These are phyloP conservation scores for Cicer judaicum DNA, from an alignment of 306 rosid species.

Conservation along the genomic window DNA sequence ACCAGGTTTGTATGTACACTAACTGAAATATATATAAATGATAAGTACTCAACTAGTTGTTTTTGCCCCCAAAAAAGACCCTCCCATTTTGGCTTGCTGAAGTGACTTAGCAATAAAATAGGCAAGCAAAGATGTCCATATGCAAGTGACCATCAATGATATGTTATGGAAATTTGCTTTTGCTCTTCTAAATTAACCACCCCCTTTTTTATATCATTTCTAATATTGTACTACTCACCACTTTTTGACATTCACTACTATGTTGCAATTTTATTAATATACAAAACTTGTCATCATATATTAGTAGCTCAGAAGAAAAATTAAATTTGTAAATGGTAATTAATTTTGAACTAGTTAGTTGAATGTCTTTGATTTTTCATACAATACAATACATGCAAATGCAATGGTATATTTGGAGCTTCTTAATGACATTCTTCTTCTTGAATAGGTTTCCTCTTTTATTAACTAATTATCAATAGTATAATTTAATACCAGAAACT, in stretches of 20 bases:
- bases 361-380: too few species aligned
- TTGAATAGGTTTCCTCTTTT: background rate
- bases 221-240: conserved; percentile 7
- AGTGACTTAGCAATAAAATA: conserved; percentile 16
- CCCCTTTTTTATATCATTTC: background rate
- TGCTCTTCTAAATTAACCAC: conserved; percentile 18
- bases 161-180: background rate
- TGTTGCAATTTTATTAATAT: background rate
- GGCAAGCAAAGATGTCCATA: conserved; percentile 23
- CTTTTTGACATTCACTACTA: conserved; percentile 9
- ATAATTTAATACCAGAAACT: too few species aligned
- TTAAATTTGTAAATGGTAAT: too few species aligned
- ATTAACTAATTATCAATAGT: background rate
- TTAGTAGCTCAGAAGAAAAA: too few species aligned
- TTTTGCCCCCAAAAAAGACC: conserved; percentile 2
- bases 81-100: background rate
- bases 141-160: background rate
- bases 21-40: conserved; percentile 16
- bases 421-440: background rate
- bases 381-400: background rate
- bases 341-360: too few species aligned
- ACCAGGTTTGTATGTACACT: background rate
- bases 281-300: background rate
- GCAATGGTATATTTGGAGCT: background rate
- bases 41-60: background rate